Base-by-base conservation (phyloP, 371 early-diverging fungal genomes). In the Mucor plumbeus region DNA sequence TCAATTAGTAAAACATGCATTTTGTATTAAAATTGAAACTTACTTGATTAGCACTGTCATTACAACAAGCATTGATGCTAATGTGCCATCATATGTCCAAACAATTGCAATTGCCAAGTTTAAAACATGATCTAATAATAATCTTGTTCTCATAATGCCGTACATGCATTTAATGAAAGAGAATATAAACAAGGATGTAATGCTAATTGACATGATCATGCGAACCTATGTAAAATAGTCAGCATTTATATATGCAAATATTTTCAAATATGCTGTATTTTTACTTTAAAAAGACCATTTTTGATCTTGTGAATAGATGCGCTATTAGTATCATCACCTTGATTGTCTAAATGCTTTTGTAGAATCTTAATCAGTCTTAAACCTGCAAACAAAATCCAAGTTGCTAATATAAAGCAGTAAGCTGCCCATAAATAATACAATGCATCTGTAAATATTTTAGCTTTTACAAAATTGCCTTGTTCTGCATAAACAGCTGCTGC, bases 371-470 rank as follows among this genome's bases (percentile, higher is more conserved):
- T 11, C n/a, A 73, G 34, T 35, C 57, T 21, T 35, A 60, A 3
- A 1, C 73, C 73, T 48, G 69, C 57, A 66, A 66, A 55, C 6
- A 66, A 33, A 7, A 66, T 59, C 15, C 36, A 64, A 11, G 14
- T 14, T 6, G 59, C 54, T 0, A 73, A 21, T 15, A 34, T 21
- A 39, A 73, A 59, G 47, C 71, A 73, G 47, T 77, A 75, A 10
- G 69, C 17, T 19, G 73, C 63, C 80, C 81, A 81, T 15, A 78
- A 53, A 35, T 59, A 69, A 19, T 76, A 78, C 31, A 75, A 59
- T 3, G 61, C 61, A n/a, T 67, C 60, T 4, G 77, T 75, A 47
- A 74, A 78, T 4, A 70, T 41, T 17, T 64, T 67, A 1, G 79
- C 76, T 31, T 54, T 54, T 6, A 3, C 40, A 11, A 64, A 48